Percentiles rank a stretch among this genome's conserved stretches.
phyloP scores from a whole-genome alignment of 2,329 filamentous ascomycete species.

The Xylaria multiplex region DNA sequence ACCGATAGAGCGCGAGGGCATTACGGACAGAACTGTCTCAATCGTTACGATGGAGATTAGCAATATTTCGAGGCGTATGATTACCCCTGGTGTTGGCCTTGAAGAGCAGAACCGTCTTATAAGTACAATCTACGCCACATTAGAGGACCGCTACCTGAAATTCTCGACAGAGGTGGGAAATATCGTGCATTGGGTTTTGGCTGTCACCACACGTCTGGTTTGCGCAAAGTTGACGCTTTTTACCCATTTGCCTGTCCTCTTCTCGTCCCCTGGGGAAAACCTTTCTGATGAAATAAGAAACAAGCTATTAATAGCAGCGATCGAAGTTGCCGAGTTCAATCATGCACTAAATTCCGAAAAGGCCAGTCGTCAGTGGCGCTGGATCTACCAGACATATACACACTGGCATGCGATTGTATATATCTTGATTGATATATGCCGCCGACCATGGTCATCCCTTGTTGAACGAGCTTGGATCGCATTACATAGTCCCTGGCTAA shows the following conservation, averaged over 20 bases:
- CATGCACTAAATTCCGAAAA: constrained; percentile 71
- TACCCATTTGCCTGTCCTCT: constrained; percentile 76
- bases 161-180: constrained; percentile 49
- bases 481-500: constrained; percentile 46
- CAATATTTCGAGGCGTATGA: constrained; percentile 52
- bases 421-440: constrained; percentile 56
- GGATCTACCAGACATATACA: constrained; percentile 62
- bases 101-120: constrained; percentile 53
- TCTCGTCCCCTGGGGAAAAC: constrained; percentile 48
- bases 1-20: constrained; percentile 53
- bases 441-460: constrained; percentile 45
- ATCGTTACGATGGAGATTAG: constrained; percentile 53
- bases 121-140: constrained; percentile 40
- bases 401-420: constrained; percentile 64
- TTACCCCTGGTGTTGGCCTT: constrained; percentile 48
- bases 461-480: constrained; percentile 46
- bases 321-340: constrained; percentile 79
- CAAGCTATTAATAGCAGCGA: constrained; percentile 74
- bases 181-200: constrained; percentile 53
- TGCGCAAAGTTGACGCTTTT: constrained; percentile 83
- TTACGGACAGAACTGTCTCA: constrained; percentile 59
- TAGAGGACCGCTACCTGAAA: constrained; percentile 57
- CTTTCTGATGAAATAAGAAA: constrained; percentile 65
- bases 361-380: constrained; percentile 58
- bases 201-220: constrained; percentile 74